phyloP scores from a whole-genome alignment of 106 monocot genomes.

The Allium sativum region DNA sequence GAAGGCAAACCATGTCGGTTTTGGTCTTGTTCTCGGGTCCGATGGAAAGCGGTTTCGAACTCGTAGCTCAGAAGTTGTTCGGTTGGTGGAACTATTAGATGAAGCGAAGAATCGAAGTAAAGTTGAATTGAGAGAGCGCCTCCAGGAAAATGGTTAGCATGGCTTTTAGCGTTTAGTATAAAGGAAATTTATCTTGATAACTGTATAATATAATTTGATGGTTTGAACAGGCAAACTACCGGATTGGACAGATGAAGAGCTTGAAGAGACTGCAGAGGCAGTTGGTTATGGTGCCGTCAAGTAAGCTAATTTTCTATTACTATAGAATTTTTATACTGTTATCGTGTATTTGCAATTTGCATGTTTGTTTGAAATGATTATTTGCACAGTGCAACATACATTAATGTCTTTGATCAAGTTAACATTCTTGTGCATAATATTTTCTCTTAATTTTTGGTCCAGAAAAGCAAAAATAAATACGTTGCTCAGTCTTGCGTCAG shows the following conservation, averaged over 20 bases:
- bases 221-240: constrained; percentile 50
- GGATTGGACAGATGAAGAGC: constrained; percentile 80
- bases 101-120: constrained; percentile 86
- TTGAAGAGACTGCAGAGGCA: constrained; percentile 75
- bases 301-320: constrained; percentile 20
- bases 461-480: too few relatives aligned
- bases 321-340: too few relatives aligned
- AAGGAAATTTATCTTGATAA: background rate
- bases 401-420: too few relatives aligned
- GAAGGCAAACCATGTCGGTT: constrained; percentile 67
- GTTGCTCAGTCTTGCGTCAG: too few relatives aligned
- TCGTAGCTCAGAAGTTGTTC: constrained; percentile 83
- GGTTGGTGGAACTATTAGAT: constrained; percentile 86
- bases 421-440: too few relatives aligned
- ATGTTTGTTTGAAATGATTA: too few relatives aligned
- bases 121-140: constrained; percentile 58
- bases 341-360: too few relatives aligned
- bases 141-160: constrained; percentile 60
- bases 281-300: constrained; percentile 98
- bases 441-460: too few relatives aligned
- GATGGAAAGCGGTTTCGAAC: constrained; percentile 95
- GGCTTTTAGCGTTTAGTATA: background rate
- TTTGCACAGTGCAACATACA: too few relatives aligned
- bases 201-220: constrained; percentile 2
- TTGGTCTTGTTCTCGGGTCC: constrained; percentile 86